Evolutionary conservation across 2,329 filamentous ascomycete species (phyloP), one percentile per base, ranked within the genome.

Genomic region (Cladosporium sp.): DNA sequence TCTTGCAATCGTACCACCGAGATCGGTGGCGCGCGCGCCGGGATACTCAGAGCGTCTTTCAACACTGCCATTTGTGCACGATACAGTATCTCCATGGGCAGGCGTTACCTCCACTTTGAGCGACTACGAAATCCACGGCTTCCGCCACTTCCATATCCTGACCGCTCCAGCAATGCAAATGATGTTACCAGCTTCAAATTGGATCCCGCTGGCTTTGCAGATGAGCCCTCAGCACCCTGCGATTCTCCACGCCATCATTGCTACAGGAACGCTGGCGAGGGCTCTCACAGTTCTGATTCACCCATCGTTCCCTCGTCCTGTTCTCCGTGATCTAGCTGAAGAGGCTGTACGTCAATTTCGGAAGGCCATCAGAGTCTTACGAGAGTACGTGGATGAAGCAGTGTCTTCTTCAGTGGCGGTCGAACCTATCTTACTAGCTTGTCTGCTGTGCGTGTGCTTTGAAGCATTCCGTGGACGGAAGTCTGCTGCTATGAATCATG

Each of bases 81-180:
- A n/a, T 1, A 44, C 1, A 2, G 1, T 21, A 21, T 44, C 38
- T n/a, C 38, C 38, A 44, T 58, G 54, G 32, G 30, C 8, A 38
- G 21, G 32, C 14, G 30, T 14, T 21, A 12, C 15, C 15, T 26
- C 3, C 26, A 11, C 15, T 11, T 26, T 58, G 32, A 57, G 30
- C 54, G 54, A 57, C 28, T 36, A 57, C 30, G 54, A 57, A 24
- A 18, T 18, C n/a, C 54, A 57, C n/a, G 32, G 54, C 1, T 57
- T 57, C 12, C 15, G 54, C 54, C 54, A 57, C 30, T 57, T 57
- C 10, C 54, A 57, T n/a, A n/a, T 57, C 15, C 8, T 57, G 30
- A 57, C 54, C 32, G 54, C 54, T 36, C 54, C 54, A 24, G 11
- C 54, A 7, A 34, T 57, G 54, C 54, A 57, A 15, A 57, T 57